Evolutionary conservation across 805 yeast species (phyloP), one percentile per base, ranked within the genome.

Genomic region (Myxozyma nipponensis): DNA sequence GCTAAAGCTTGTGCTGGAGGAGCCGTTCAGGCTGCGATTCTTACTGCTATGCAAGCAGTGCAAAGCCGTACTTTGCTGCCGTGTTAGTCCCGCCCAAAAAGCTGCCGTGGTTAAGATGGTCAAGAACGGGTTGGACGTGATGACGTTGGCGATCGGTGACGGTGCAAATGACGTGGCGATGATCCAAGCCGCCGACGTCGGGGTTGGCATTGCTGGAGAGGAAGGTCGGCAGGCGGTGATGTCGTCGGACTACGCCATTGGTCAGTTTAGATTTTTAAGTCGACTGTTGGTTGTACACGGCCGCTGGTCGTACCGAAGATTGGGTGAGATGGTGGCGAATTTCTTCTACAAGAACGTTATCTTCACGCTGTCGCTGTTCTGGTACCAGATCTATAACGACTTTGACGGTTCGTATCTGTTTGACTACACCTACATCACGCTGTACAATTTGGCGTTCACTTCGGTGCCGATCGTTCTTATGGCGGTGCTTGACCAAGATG

Each of bases 161-260:
- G 95, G 95, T 56, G 86, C 93, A 23, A 85, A 85, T 63, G 95
- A 85, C 66, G 93, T 85, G 44, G 86, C 93, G 6, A 85, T 85
- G 95, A 86, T 85, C 56, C 91, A 84, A 62, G 84, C 86, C 30
- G 91, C 95, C 3, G 83, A 86, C 64, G 81, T 86, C 30, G 95
- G 95, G 50, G 83, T 86, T 35, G 95, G 95, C 57, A 84, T 85
- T 62, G 91, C 89, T 4, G 95, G 95, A 57, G 86, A 84, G 60
- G 95, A 85, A 69, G 95, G 95, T 52, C 70, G 93, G 46, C 90
- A 84, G 63, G 95, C 95, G 1, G 93, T 82, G 7, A 85, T 85
- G 95, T 79, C 88, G 1, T 80, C 90, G 0, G 95, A 85, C 70
- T 85, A 83, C 66, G 91, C 89, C 2, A 72, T 85, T 62, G 95